These are phyloP conservation scores for Pisolithus tinctorius DNA, from an alignment of 768 basidiomycete species.

Conservation along the genomic window DNA sequence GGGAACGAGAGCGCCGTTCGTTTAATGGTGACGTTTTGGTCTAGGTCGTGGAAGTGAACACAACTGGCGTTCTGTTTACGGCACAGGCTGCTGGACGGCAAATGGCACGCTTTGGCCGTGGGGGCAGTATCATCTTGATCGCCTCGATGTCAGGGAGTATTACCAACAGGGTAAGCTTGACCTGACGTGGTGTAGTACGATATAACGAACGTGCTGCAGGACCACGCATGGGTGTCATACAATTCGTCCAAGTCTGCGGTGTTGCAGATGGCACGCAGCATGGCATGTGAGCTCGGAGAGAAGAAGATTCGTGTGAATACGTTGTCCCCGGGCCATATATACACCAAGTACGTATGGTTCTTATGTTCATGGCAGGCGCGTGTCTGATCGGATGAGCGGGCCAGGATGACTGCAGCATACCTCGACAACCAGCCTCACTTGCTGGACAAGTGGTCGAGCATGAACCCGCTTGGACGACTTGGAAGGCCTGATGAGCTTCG, in stretches of 20 bases:
- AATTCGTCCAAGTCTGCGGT: constrained; percentile 75
- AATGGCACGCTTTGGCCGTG: constrained; percentile 42
- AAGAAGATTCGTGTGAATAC: constrained; percentile 67
- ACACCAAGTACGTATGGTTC: constrained; percentile 44
- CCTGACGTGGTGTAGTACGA: neutral
- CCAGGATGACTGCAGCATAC: constrained; percentile 70
- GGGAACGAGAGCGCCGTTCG: no score
- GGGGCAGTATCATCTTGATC: constrained; percentile 52
- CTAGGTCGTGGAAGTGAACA: constrained; percentile 62
- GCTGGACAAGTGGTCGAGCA: constrained; percentile 55
- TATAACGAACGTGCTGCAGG: constrained; percentile 33
- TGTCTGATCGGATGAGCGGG: neutral
- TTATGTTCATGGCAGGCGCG: constrained; percentile 5
- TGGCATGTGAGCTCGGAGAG: constrained; percentile 73
- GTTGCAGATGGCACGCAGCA: constrained; percentile 72
- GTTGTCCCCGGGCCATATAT: constrained; percentile 72
- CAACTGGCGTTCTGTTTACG: constrained; percentile 53
- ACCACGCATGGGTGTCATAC: constrained; percentile 70
- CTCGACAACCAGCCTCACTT: constrained; percentile 60
- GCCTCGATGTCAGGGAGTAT: constrained; percentile 63
- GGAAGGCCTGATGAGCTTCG: constrained; percentile 69
- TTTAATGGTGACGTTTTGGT: neutral
- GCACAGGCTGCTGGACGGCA: constrained; percentile 55
- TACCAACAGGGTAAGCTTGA: constrained; percentile 52
- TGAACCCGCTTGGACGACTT: constrained; percentile 67